Conservation (phyloP, 225 moss, liverwort and hornwort genomes). For the Climacium dendroides region DNA sequence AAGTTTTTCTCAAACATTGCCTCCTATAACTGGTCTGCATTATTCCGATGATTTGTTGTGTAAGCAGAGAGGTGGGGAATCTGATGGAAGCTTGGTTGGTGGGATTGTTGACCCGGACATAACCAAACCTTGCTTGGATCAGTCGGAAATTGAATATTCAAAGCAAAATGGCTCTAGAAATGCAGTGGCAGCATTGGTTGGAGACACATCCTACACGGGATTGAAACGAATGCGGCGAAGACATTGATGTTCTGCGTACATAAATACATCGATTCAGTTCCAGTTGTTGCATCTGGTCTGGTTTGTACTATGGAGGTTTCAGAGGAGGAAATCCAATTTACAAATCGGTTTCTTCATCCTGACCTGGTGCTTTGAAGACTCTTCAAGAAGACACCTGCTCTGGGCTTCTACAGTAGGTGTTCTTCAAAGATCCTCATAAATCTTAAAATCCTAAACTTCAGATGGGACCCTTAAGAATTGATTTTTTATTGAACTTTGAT, state of each 20-base stretch:
- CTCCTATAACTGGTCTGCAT: not conserved
- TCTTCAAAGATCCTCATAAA: not conserved
- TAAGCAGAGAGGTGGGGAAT: not conserved
- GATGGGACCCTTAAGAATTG: not conserved
- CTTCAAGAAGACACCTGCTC: not conserved
- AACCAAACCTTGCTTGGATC: not conserved
- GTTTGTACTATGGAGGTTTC: not conserved
- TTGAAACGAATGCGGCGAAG: conserved; percentile 28
- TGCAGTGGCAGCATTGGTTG: conserved; percentile 21
- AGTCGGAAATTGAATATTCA: not conserved
- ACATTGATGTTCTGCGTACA: not conserved
- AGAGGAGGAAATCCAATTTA: not conserved
- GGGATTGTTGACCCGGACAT: not conserved
- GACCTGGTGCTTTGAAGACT: not conserved
- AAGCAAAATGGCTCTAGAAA: not conserved
- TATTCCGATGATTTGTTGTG: not conserved
- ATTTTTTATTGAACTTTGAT: not conserved
- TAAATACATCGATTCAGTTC: not conserved
- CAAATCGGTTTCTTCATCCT: not conserved
- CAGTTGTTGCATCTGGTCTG: not conserved
- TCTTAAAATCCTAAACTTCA: not conserved
- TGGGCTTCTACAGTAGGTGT: not conserved
- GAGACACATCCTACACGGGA: conserved; percentile 22
- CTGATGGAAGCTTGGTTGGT: not conserved
- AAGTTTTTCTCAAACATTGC: not conserved